phyloP scores from a whole-genome alignment of 2,329 filamentous ascomycete genomes.

The Botrytis cinerea region DNA sequence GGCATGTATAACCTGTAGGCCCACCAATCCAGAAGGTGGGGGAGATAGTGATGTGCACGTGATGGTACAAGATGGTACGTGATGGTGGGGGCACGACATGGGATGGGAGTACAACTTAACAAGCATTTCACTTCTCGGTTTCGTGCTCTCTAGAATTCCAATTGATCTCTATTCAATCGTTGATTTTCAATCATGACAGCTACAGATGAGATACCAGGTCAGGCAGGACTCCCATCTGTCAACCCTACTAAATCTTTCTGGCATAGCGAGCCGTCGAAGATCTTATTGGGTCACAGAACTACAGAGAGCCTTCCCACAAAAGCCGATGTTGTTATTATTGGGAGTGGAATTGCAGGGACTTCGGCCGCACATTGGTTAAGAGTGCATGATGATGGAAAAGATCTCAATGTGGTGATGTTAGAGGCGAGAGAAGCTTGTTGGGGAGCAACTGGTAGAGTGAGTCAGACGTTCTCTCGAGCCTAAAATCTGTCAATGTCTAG shows the following conservation, averaged over 20 bases:
- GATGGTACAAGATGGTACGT: neutral
- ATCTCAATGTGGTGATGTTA: slow-evolving; percentile 64
- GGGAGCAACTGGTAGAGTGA: slow-evolving; percentile 79
- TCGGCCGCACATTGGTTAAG: slow-evolving; percentile 66
- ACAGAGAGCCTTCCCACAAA: slow-evolving; percentile 61
- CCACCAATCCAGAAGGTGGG: slow-evolving; percentile 1
- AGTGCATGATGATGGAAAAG: slow-evolving; percentile 47
- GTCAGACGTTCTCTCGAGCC: slow-evolving; percentile 39
- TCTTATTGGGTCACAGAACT: slow-evolving; percentile 67
- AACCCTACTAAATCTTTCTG: slow-evolving; percentile 70
- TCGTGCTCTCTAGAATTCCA: neutral
- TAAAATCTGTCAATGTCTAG: slow-evolving; percentile 6
- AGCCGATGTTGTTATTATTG: slow-evolving; percentile 71
- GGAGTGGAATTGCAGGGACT: slow-evolving; percentile 75
- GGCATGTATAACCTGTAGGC: neutral
- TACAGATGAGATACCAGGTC: slow-evolving; percentile 22
- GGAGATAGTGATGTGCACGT: slow-evolving; percentile 10
- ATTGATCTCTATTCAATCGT: neutral
- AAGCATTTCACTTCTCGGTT: neutral
- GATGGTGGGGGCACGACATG: neutral
- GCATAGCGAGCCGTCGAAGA: slow-evolving; percentile 66
- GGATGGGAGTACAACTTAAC: neutral
- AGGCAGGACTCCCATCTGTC: slow-evolving; percentile 55
- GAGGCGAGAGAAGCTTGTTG: slow-evolving; percentile 80
- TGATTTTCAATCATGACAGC: slow-evolving; percentile 10